Evolutionary conservation across 1,139 yeast species (phyloP), one percentile per base, ranked within the genome.

Genomic region (Yamadazyma dendronema): DNA sequence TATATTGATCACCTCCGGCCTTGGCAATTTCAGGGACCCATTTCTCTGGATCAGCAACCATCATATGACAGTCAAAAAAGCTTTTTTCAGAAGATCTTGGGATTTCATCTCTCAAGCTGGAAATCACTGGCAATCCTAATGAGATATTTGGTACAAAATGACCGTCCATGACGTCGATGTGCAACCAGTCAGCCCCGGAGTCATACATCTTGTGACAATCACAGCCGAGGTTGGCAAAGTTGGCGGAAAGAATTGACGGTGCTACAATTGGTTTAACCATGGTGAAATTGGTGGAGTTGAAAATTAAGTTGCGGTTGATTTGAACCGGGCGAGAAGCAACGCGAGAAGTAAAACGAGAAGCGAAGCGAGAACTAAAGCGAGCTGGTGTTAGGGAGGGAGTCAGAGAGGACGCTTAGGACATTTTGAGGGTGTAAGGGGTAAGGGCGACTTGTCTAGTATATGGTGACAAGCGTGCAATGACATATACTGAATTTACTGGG

Each of bases 21-120:
- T 83, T 79, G 31, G 95, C 97, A 56, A 94, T 83, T 46, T 85
- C 95, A 36, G 79, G 85, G 40, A 92, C 94, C 98, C 98, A 92
- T 59, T 83, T 82, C 59, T 84, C 94, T 13, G 99, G 99, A 51
- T 87, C 80, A 26, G 90, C 71, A 28, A 92, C 97, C 99, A 92
- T 92, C 97, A 92, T 90, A 65, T 92, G 98, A 62, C 97, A 89
- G 62, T 92, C 99, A 56, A 92, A 90, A 58, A 89, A 90, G n/a
- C 84, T 81, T 30, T 62, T 60, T 9, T 57, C 56, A 35, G 58
- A 62, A 34, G 72, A 67, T 43, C 67, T 59, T 35, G 97, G 97
- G 37, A 90, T 74, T 40, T 80, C 79, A 47, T 78, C 74, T 55
- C 98, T 79, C 53, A 92, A 74, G 30, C 90, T 81, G 42, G 79